Conservation (phyloP, 1,284 basidiomycete genomes). For the Ceratobasidium sp. region DNA sequence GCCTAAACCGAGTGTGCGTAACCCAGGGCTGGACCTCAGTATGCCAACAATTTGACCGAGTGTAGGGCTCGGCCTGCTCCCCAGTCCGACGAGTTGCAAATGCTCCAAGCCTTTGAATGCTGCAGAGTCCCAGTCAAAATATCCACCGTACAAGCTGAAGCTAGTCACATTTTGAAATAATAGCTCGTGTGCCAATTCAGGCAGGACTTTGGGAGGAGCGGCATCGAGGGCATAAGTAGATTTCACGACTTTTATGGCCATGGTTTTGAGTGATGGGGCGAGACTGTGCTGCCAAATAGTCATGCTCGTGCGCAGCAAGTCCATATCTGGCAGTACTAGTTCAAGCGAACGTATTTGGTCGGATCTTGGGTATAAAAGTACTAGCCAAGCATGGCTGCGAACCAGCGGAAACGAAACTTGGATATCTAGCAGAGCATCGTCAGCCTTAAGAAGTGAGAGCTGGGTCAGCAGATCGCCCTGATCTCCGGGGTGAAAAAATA, state of each 20-base stretch:
- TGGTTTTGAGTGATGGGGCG: neutral
- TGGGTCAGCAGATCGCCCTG: neutral
- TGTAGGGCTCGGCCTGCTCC: neutral
- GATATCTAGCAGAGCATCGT: neutral
- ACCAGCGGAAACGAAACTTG: neutral
- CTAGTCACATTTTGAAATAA: conserved; percentile 3
- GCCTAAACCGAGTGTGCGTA: neutral
- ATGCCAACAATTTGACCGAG: neutral
- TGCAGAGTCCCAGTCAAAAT: conserved; percentile 10
- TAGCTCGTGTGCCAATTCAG: neutral
- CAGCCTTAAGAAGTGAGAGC: neutral
- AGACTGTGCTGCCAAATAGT: neutral
- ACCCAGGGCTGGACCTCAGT: neutral
- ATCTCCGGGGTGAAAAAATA: neutral
- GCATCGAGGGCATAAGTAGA: neutral
- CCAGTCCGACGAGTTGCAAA: neutral
- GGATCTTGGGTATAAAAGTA: neutral
- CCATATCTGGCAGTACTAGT: neutral
- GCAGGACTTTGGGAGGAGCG: neutral
- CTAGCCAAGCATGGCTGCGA: neutral
- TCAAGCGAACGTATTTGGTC: conserved; percentile 4
- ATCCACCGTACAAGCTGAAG: conserved; percentile 4
- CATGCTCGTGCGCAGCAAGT: neutral
- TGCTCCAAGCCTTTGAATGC: conserved; percentile 2
- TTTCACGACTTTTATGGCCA: neutral